A percentile compares a stretch with the other conserved stretches of the same genome.
phyloP scores from a whole-genome alignment of 768 basidiomycete genomes.

The Tylopilus balloui region DNA sequence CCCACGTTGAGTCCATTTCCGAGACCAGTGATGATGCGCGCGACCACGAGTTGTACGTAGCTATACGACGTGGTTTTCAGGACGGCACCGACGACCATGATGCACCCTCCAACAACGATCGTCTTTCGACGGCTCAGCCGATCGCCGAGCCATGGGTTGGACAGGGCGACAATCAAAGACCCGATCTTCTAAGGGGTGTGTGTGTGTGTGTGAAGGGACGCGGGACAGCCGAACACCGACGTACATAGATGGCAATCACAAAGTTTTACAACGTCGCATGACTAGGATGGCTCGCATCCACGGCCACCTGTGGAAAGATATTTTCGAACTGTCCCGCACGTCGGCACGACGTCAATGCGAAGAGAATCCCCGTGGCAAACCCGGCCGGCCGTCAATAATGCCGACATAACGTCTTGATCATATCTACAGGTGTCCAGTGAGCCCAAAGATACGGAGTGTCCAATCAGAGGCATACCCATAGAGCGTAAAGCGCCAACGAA shows the following conservation, averaged over 20 bases:
- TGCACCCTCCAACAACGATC: slow-evolving; percentile 52
- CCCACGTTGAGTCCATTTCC: slow-evolving; percentile 60
- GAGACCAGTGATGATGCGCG: too few species aligned
- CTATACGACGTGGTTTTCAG: too few species aligned
- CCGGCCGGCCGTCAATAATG: slow-evolving; percentile 52
- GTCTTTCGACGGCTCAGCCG: slow-evolving; percentile 53
- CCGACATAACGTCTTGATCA: slow-evolving; percentile 71
- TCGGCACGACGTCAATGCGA: slow-evolving; percentile 2
- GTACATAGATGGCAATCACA: slow-evolving; percentile 54
- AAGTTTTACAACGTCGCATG: slow-evolving; percentile 59
- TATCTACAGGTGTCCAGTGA: slow-evolving; percentile 36
- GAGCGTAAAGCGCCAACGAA: slow-evolving; percentile 52
- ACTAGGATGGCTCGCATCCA: slow-evolving; percentile 33
- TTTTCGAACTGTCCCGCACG: slow-evolving; percentile 44
- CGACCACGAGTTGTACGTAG: too few species aligned
- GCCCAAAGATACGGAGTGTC: not conserved
- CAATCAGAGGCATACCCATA: too few species aligned
- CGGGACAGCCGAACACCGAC: slow-evolving; percentile 2
- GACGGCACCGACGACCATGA: slow-evolving; percentile 64
- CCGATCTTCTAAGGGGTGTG: slow-evolving; percentile 59
- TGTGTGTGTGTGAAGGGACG: not conserved
- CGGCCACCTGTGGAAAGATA: slow-evolving; percentile 52
- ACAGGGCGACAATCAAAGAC: slow-evolving; percentile 58
- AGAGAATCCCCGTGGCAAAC: slow-evolving; percentile 22
- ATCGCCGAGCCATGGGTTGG: slow-evolving; percentile 60